A percentile compares a stretch with the other conserved stretches of the same genome.
phyloP scores from a whole-genome alignment of 2,329 filamentous ascomycete genomes.

The Boeremia lycopersici region DNA sequence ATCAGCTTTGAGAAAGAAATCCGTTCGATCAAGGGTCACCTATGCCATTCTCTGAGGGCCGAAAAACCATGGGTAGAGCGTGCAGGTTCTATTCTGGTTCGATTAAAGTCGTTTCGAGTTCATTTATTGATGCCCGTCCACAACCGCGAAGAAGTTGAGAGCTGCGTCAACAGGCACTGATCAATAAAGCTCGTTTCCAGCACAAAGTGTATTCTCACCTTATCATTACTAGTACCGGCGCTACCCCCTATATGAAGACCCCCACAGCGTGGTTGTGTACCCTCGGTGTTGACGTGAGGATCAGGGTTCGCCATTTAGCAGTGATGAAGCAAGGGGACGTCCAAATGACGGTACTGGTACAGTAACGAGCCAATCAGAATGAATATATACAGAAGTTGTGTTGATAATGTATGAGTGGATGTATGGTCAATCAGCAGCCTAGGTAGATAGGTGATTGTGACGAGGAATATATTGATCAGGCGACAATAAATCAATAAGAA shows the following conservation, averaged over 20 bases:
- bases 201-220: not conserved
- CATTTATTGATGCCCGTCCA: not conserved
- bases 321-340: not conserved
- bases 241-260: not conserved
- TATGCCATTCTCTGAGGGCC: not conserved
- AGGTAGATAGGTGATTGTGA: too few species aligned
- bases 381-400: not conserved
- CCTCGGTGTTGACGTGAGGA: not conserved
- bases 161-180: not conserved
- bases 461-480: too few species aligned
- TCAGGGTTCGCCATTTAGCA: not conserved
- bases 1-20: not conserved
- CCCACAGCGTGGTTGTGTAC: conserved; percentile 10
- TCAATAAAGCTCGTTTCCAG: not conserved
- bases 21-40: not conserved
- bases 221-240: not conserved
- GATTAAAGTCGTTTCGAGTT: not conserved
- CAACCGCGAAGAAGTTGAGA: not conserved
- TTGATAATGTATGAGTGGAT: too few species aligned
- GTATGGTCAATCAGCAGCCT: not conserved
- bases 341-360: not conserved
- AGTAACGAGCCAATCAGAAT: not conserved
- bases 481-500: not conserved
- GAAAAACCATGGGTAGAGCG: not conserved
- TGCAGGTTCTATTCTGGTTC: too few species aligned